These are phyloP conservation scores for Aurifilum marmelostoma DNA, from an alignment of 2,329 filamentous ascomycete genomes.

Conservation along the genomic window DNA sequence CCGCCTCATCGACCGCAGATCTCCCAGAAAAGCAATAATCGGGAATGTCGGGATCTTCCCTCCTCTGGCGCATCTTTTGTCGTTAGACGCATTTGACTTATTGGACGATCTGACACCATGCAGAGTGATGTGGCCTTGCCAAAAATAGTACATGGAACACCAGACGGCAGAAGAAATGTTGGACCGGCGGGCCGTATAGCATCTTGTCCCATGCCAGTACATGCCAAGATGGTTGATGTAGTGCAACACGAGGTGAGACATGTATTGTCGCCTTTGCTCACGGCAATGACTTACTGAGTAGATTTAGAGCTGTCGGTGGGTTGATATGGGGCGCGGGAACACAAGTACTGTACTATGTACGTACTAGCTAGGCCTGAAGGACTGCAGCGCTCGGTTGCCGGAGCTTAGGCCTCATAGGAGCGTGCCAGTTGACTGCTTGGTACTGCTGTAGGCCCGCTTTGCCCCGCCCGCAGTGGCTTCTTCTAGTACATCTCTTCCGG, in stretches of 20 bases:
- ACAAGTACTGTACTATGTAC: too few relatives aligned
- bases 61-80: too few relatives aligned
- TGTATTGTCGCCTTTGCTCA: not conserved
- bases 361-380: constrained; percentile 3
- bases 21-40: too few relatives aligned
- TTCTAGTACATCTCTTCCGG: too few relatives aligned
- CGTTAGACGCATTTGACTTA: too few relatives aligned
- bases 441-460: too few relatives aligned
- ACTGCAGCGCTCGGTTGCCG: not conserved
- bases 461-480: too few relatives aligned
- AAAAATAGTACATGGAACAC: not conserved
- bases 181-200: not conserved
- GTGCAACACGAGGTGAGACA: constrained; percentile 1
- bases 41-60: too few relatives aligned
- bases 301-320: not conserved
- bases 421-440: too few relatives aligned
- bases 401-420: not conserved
- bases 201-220: not conserved
- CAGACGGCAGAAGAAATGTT: not conserved
- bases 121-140: not conserved
- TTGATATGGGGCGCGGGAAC: not conserved
- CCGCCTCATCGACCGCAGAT: not conserved
- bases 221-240: not conserved
- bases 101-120: not conserved
- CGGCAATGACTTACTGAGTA: too few relatives aligned